phyloP scores from a whole-genome alignment of 176 grass and related monocot species.

The Leersia perrieri region DNA sequence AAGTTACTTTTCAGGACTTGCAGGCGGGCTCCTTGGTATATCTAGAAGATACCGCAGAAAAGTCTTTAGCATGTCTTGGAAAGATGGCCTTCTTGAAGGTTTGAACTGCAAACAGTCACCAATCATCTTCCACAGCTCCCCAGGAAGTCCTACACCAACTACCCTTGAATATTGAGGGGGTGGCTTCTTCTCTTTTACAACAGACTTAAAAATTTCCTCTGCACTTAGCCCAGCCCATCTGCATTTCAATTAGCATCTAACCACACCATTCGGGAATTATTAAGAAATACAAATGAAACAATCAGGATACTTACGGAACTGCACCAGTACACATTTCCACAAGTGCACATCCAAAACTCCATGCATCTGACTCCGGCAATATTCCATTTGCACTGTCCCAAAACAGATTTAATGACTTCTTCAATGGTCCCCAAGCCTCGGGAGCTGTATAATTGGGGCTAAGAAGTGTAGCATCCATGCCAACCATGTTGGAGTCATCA shows the following conservation, averaged over 20 bases:
- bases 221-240: constrained; percentile 96
- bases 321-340: constrained; percentile 99
- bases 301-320: constrained; percentile 85
- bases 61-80: constrained; percentile 91
- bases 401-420: constrained; percentile 78
- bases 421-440: constrained; percentile 92
- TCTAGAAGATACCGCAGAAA: constrained; percentile 96
- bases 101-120: constrained; percentile 90
- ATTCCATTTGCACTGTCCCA: constrained; percentile 82
- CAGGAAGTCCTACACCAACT: constrained; percentile 95
- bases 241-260: constrained; percentile 57
- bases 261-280: constrained; percentile 34
- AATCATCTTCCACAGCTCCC: constrained; percentile 99
- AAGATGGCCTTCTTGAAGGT: constrained; percentile 81
- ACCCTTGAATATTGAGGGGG: constrained; percentile 97
- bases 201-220: constrained; percentile 82
- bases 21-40: constrained; percentile 83
- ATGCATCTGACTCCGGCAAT: constrained; percentile 92
- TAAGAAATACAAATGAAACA: constrained; percentile 47
- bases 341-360: constrained; percentile 98
- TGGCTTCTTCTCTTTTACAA: constrained; percentile 82
- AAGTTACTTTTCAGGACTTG: constrained; percentile 89
- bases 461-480: constrained; percentile 78
- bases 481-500: constrained; percentile 60
- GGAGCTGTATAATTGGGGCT: constrained; percentile 97